Conservation (phyloP, 1,284 basidiomycete species). For the Ustilago crameri region DNA sequence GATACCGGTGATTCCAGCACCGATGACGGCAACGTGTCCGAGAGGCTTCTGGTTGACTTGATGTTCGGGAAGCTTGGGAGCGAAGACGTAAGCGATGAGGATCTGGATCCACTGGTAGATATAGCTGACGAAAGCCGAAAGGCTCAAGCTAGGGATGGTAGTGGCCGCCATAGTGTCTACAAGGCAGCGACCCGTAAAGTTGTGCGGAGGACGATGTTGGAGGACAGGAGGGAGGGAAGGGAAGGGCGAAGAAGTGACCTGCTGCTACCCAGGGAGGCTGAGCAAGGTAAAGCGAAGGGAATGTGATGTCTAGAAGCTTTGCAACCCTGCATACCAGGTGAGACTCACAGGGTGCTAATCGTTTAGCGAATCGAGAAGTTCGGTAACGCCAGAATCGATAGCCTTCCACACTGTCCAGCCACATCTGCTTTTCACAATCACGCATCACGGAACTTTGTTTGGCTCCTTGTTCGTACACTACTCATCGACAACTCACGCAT, state of each 20-base stretch:
- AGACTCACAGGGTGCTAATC: no score
- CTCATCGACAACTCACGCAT: no score
- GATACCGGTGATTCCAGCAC: constrained; percentile 68
- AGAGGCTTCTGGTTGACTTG: constrained; percentile 49
- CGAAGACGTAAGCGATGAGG: constrained; percentile 55
- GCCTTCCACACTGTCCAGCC: no score
- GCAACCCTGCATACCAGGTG: no score
- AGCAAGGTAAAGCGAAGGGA: neutral
- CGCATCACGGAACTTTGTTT: no score
- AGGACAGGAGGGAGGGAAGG: neutral
- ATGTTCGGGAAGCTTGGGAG: constrained; percentile 52
- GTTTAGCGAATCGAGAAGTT: no score
- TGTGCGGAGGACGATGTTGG: neutral
- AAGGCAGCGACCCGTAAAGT: neutral
- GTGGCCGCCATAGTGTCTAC: constrained; percentile 21
- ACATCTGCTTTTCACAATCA: no score
- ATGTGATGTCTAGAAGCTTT: no score
- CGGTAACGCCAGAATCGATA: no score
- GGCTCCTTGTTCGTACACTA: no score
- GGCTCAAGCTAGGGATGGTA: constrained; percentile 21
- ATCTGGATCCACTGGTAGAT: constrained; percentile 62
- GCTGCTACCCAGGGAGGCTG: constrained; percentile 1
- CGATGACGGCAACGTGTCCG: constrained; percentile 67
- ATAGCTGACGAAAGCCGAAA: constrained; percentile 34
- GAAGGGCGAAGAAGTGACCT: neutral